Conservation (phyloP, 108 stramenopile genomes). For the Pseudonitzschia pungens region DNA sequence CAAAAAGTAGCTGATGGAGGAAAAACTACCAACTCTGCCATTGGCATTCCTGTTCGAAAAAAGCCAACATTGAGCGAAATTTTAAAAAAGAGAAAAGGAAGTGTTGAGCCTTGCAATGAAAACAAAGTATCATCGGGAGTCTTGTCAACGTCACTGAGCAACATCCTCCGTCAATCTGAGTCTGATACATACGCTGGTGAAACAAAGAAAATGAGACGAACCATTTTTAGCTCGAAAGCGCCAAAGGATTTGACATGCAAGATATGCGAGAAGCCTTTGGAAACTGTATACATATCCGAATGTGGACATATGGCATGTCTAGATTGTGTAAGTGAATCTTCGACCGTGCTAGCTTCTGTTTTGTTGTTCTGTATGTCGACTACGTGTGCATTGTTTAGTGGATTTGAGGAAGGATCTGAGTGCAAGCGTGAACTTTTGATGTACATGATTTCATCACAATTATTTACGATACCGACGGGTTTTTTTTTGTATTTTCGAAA, state of each 20-base stretch:
- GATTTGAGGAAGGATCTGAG: not conserved
- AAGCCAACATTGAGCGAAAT: not conserved
- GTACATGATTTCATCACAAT: not conserved
- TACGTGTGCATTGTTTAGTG: not conserved
- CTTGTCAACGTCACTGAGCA: slow-evolving; percentile 1
- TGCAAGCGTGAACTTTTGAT: not conserved
- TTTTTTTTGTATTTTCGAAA: not conserved
- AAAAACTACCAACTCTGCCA: not conserved
- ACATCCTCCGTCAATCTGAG: slow-evolving; percentile 18
- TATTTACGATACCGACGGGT: not conserved
- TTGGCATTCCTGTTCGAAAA: not conserved
- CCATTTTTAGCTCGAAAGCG: slow-evolving; percentile 46
- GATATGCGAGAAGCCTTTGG: slow-evolving; percentile 43
- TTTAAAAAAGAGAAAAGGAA: slow-evolving; percentile 1
- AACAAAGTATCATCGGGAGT: not conserved
- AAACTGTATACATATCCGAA: slow-evolving; percentile 54
- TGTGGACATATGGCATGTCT: slow-evolving; percentile 50
- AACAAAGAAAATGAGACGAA: not conserved
- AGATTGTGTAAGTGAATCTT: slow-evolving; percentile 16
- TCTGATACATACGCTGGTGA: slow-evolving; percentile 26
- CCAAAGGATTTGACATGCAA: slow-evolving; percentile 50
- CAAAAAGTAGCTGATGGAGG: not conserved
- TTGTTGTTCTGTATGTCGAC: not conserved
- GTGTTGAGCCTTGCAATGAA: not conserved
- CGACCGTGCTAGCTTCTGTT: not conserved